Percentiles rank a stretch among this genome's conserved stretches.
These are phyloP conservation scores for Alnus glutinosa DNA, from an alignment of 306 rosid genomes.

Conservation along the genomic window DNA sequence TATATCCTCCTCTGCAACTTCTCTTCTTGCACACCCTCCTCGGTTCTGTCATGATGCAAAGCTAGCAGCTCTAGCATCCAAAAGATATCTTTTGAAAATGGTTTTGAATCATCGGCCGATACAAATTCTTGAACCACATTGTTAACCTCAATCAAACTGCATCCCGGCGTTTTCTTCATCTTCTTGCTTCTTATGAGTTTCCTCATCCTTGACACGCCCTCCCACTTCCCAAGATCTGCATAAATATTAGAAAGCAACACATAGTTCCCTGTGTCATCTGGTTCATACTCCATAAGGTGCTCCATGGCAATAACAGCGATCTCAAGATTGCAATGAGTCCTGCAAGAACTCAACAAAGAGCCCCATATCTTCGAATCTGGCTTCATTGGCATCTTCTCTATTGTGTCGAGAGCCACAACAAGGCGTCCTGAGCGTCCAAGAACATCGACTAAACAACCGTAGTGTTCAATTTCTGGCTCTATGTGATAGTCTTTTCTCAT, in stretches of 20 bases:
- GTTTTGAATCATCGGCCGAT: conserved; percentile 54
- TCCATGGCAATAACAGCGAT: conserved; percentile 64
- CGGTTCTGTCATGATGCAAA: conserved; percentile 31
- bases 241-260: conserved; percentile 74
- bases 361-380: conserved; percentile 87
- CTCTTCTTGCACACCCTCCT: conserved; percentile 37
- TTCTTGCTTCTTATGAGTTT: conserved; percentile 53
- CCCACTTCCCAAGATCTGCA: conserved; percentile 81
- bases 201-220: conserved; percentile 61
- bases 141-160: conserved; percentile 69
- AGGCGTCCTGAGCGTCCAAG: conserved; percentile 71
- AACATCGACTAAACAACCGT: conserved; percentile 86
- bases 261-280: conserved; percentile 80
- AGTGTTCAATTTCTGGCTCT: conserved; percentile 66
- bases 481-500: conserved; percentile 43
- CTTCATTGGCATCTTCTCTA: conserved; percentile 64
- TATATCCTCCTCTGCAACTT: conserved; percentile 19
- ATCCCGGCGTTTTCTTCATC: conserved; percentile 73
- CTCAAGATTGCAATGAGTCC: conserved; percentile 62
- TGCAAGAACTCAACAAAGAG: conserved; percentile 70
- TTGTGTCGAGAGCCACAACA: conserved; percentile 55
- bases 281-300: conserved; percentile 63
- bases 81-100: conserved; percentile 57
- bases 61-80: conserved; percentile 44
- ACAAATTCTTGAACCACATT: conserved; percentile 62